These are phyloP conservation scores for Sabuloglossum arenarium DNA, from an alignment of 495 filamentous ascomycete genomes.

Conservation along the genomic window DNA sequence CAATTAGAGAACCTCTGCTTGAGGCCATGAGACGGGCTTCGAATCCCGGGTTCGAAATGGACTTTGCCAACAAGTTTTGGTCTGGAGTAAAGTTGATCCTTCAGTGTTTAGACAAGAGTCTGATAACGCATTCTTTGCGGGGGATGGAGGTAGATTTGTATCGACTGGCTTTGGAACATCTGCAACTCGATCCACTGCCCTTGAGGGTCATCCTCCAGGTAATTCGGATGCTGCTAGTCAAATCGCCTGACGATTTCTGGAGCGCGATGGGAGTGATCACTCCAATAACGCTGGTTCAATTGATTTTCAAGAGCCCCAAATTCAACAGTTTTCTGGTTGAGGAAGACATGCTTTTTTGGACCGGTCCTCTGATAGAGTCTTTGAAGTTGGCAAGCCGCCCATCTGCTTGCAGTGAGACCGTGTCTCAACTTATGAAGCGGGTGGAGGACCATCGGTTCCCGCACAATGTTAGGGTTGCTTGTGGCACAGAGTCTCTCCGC, in stretches of 20 bases:
- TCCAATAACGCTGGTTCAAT: slow-evolving; percentile 49
- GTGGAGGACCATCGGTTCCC: slow-evolving; percentile 33
- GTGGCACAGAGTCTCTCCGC: slow-evolving; percentile 28
- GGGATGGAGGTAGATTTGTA: slow-evolving; percentile 63
- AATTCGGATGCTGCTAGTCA: slow-evolving; percentile 44
- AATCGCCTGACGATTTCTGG: slow-evolving; percentile 65
- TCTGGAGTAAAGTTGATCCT: slow-evolving; percentile 49
- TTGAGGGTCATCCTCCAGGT: slow-evolving; percentile 41
- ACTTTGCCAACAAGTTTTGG: slow-evolving; percentile 49
- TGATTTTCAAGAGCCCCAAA: slow-evolving; percentile 50
- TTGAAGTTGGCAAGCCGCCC: slow-evolving; percentile 47
- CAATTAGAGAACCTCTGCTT: slow-evolving; percentile 42
- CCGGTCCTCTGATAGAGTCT: slow-evolving; percentile 52
- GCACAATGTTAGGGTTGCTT: slow-evolving; percentile 23
- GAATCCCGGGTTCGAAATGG: slow-evolving; percentile 19
- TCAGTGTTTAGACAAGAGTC: slow-evolving; percentile 42
- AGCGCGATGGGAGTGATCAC: slow-evolving; percentile 61
- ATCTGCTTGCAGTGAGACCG: slow-evolving; percentile 48
- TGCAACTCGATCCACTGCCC: slow-evolving; percentile 35
- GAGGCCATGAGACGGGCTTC: slow-evolving; percentile 20
- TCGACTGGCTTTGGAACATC: slow-evolving; percentile 52
- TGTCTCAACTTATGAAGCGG: slow-evolving; percentile 44
- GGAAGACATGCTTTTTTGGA: slow-evolving; percentile 48
- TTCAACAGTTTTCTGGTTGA: slow-evolving; percentile 37
- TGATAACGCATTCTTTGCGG: slow-evolving; percentile 57